Evolutionary conservation across 2,329 filamentous ascomycete species (phyloP).

Genomic region (Phymatotrichopsis omnivora): DNA sequence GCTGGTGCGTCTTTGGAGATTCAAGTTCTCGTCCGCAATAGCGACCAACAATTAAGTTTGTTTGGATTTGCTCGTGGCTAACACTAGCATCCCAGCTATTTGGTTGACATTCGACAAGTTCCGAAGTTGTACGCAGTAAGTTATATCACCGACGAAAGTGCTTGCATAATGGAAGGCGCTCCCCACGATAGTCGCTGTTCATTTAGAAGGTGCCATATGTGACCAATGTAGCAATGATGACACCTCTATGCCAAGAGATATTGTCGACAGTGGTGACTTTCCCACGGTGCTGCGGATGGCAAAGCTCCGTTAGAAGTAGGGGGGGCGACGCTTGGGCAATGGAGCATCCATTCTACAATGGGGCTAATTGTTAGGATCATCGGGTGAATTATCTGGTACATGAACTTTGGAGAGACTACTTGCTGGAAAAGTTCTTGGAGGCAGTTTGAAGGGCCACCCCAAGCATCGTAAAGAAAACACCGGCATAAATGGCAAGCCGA

Average conservation of each 20-base stretch:
- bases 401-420: no score
- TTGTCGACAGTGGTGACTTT: conserved; percentile 34
- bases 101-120: no score
- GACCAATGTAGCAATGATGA: conserved; percentile 35
- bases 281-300: conserved; percentile 34
- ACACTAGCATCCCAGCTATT: no score
- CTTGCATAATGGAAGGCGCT: conserved; percentile 38
- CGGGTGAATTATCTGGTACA: conserved; percentile 32
- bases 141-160: conserved; percentile 13
- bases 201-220: conserved; percentile 35
- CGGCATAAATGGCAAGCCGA: conserved; percentile 38
- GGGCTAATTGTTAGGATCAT: no score
- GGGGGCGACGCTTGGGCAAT: conserved; percentile 35
- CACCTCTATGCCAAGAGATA: conserved; percentile 35
- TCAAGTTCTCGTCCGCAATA: no score
- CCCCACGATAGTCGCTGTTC: conserved; percentile 36
- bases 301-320: conserved; percentile 35
- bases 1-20: no score
- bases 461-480: conserved; percentile 41
- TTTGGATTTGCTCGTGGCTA: no score
- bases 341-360: conserved; percentile 35
- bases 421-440: conserved; percentile 34
- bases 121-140: no score
- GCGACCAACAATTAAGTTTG: no score
- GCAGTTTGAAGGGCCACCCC: conserved; percentile 38